Evolutionary conservation across 352 stramenopile genomes (phyloP).

Genomic region (Aphanomyces cochlioides): DNA sequence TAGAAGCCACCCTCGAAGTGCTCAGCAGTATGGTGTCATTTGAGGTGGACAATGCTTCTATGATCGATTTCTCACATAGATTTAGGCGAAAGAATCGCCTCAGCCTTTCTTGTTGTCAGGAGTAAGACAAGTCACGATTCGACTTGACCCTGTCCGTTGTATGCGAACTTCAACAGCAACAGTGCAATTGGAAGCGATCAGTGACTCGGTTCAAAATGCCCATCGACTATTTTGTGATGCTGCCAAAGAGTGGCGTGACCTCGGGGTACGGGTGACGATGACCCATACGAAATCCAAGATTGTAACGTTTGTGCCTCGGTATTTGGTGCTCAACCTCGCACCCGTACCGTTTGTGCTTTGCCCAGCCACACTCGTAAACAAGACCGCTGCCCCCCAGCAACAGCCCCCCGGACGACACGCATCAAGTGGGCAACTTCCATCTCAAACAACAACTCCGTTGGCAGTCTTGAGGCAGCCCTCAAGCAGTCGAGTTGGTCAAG

Average conservation of each 20-base stretch:
- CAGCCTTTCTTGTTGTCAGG: constrained; percentile 24
- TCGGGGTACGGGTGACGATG: constrained; percentile 48
- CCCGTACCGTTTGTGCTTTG: constrained; percentile 48
- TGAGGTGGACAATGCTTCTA: neutral
- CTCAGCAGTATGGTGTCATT: neutral
- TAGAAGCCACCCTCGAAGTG: constrained; percentile 22
- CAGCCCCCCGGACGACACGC: neutral
- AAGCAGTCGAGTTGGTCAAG: neutral
- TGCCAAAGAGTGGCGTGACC: constrained; percentile 67
- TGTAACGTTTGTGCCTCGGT: constrained; percentile 76
- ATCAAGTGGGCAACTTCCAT: too few species aligned
- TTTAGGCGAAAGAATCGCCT: neutral
- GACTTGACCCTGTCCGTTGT: constrained; percentile 2
- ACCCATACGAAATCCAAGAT: constrained; percentile 64
- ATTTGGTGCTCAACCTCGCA: constrained; percentile 73
- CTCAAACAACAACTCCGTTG: too few species aligned
- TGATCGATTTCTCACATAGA: neutral
- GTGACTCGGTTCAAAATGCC: constrained; percentile 27
- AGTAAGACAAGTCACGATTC: constrained; percentile 18
- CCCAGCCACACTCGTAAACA: constrained; percentile 17
- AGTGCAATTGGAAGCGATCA: constrained; percentile 19
- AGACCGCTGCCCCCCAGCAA: constrained; percentile 2
- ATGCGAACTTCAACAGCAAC: constrained; percentile 20
- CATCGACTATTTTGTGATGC: constrained; percentile 64
- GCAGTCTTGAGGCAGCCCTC: neutral